phyloP scores from a whole-genome alignment of 768 basidiomycete genomes.

The Lentinula sp. region DNA sequence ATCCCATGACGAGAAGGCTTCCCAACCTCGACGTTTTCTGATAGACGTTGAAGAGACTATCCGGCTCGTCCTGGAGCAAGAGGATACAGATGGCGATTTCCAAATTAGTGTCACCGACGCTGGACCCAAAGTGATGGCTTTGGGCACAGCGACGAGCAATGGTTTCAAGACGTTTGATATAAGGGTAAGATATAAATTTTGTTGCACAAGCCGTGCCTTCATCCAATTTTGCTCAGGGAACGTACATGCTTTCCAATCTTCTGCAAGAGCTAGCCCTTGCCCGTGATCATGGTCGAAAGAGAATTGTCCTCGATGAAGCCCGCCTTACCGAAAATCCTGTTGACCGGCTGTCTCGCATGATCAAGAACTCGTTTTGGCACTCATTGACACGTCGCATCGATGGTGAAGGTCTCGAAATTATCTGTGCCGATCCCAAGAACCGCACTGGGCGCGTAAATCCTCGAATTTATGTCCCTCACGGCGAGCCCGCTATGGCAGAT shows the following conservation, averaged over 20 bases:
- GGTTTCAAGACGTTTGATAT: constrained; percentile 98
- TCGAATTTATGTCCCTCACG: constrained; percentile 91
- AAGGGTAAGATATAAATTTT: constrained; percentile 43
- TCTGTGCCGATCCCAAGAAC: constrained; percentile 98
- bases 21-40: constrained; percentile 82
- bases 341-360: constrained; percentile 94
- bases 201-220: not conserved
- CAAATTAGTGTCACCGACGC: constrained; percentile 96
- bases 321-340: constrained; percentile 97
- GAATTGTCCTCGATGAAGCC: constrained; percentile 98
- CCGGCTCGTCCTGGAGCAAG: constrained; percentile 91
- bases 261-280: constrained; percentile 98
- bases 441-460: constrained; percentile 86
- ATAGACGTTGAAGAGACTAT: constrained; percentile 99
- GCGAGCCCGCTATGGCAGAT: constrained; percentile 90
- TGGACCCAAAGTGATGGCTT: constrained; percentile 91
- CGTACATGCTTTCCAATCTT: constrained; percentile 98
- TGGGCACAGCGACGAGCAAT: constrained; percentile 96
- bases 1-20: constrained; percentile 89
- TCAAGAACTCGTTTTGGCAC: constrained; percentile 97
- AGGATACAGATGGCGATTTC: constrained; percentile 96
- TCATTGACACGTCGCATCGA: constrained; percentile 95
- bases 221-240: constrained; percentile 54
- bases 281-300: constrained; percentile 89
- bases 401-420: constrained; percentile 94